Evolutionary conservation across 2,329 filamentous ascomycete species (phyloP).

Genomic region (Torrubiella hemipterigena): DNA sequence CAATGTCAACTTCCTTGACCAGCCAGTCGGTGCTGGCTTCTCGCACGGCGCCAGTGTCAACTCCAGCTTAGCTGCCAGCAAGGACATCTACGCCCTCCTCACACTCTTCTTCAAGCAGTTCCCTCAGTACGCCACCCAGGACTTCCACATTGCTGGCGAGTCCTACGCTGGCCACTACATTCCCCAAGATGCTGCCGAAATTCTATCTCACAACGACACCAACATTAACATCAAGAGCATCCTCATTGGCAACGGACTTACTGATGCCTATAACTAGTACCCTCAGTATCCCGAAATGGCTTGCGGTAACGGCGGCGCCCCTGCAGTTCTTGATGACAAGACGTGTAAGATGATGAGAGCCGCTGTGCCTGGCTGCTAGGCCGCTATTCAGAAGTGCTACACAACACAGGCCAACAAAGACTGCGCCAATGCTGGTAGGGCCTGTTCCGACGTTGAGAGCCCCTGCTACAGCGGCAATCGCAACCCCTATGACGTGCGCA

Average conservation of each 20-base stretch:
- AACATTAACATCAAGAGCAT: constrained; percentile 97
- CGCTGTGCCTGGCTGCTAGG: constrained; percentile 77
- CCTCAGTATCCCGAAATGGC: constrained; percentile 96
- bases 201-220: constrained; percentile 83
- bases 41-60: constrained; percentile 91
- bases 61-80: constrained; percentile 90
- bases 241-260: constrained; percentile 92
- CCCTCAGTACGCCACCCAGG: constrained; percentile 85
- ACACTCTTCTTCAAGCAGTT: constrained; percentile 99
- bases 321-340: constrained; percentile 65
- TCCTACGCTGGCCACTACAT: constrained; percentile 96
- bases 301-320: constrained; percentile 89
- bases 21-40: constrained; percentile 96
- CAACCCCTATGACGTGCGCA: constrained; percentile 77
- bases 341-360: constrained; percentile 88
- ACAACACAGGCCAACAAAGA: constrained; percentile 80
- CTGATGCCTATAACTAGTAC: constrained; percentile 88
- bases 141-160: constrained; percentile 97
- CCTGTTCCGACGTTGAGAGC: constrained; percentile 58
- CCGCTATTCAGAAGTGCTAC: constrained; percentile 84
- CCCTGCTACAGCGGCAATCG: constrained; percentile 2
- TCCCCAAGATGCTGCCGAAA: constrained; percentile 82
- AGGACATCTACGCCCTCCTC: constrained; percentile 94
- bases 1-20: constrained; percentile 97
- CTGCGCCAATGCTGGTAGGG: constrained; percentile 89